Conservation (phyloP, 768 basidiomycete species). For the Amanita phalloides region DNA sequence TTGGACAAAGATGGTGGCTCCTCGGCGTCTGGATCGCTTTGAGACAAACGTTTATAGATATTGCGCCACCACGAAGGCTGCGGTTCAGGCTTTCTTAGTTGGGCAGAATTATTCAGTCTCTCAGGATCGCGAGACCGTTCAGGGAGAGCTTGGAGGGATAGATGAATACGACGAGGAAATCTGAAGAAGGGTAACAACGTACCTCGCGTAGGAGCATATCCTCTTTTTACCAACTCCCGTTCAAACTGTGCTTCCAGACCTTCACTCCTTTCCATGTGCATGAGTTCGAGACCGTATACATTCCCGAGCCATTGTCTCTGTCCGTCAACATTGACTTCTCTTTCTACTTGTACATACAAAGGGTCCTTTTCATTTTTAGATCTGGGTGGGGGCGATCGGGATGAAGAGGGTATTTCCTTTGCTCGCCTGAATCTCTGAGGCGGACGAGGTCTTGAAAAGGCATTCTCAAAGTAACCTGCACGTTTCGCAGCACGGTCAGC, state of each 20-base stretch:
- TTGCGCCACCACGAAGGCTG: constrained; percentile 49
- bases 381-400: constrained; percentile 4
- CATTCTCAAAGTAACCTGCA: constrained; percentile 30
- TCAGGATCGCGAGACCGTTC: neutral
- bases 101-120: constrained; percentile 1
- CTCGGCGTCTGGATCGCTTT: constrained; percentile 22
- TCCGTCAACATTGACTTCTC: constrained; percentile 29
- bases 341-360: constrained; percentile 30
- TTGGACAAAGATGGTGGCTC: neutral
- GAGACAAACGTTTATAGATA: constrained; percentile 41
- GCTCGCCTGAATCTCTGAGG: neutral
- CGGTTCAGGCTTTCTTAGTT: constrained; percentile 13
- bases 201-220: constrained; percentile 23
- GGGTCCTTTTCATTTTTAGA: neutral
- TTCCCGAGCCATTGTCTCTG: constrained; percentile 44
- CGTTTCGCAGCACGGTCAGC: constrained; percentile 31
- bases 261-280: constrained; percentile 38
- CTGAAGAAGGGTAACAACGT: neutral
- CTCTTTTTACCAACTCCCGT: constrained; percentile 37
- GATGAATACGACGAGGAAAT: neutral
- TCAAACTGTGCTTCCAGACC: constrained; percentile 42
- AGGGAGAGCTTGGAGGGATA: neutral
- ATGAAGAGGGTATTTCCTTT: constrained; percentile 4
- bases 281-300: constrained; percentile 29
- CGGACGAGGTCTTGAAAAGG: constrained; percentile 29